Base-by-base conservation (phyloP, 106 monocot genomes). In the Cymbidium sinense region DNA sequence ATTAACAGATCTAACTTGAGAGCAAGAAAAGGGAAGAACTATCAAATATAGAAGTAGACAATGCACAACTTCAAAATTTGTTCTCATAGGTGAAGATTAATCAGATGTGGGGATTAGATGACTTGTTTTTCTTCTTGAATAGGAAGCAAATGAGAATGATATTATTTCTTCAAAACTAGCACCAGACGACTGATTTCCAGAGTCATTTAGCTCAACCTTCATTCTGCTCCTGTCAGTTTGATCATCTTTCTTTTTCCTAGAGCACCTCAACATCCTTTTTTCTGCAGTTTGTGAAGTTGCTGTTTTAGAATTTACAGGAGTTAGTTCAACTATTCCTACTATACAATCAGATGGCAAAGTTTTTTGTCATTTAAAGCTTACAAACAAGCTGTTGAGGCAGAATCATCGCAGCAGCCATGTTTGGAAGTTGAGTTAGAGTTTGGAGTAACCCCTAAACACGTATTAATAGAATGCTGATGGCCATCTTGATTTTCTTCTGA, bases 401-500 rank as follows among this genome's bases (percentile, higher is more conserved):
- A 69, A 69, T 34, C 29, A 47, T 47, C 47, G 13, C 47, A 47
- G 13, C 11, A 47, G 47, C 47, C 47, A 17, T 69, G 34, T 69
- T 17, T 69, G 69, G 12, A 69, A 34, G 17, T 3, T 15, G 29
- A 31, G 31, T 31, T 69, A 69, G 34, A 69, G 12, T 34, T 69
- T 34, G 31, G 28, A 34, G 31, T 33, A 69, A 69, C 2, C 10
- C 31, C 69, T 69, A 31, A 29, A 69, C 5, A 4, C 33, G 15
- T 69, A 34, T 31, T 69, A 29, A 17, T 34, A 69, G 69, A 69
- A 31, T 34, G 69, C 18, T 69, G 31, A 34, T 69, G 69, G n/a
- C 33, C 29, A 34, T 31, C 69, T 69, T 34, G 33, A 69, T 69
- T 69, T 69, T 69, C 69, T 31, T 31, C 69, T 69, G 69, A 31